These are phyloP conservation scores for Phytopythium kandeliae DNA, from an alignment of 352 stramenopile genomes.

Conservation along the genomic window DNA sequence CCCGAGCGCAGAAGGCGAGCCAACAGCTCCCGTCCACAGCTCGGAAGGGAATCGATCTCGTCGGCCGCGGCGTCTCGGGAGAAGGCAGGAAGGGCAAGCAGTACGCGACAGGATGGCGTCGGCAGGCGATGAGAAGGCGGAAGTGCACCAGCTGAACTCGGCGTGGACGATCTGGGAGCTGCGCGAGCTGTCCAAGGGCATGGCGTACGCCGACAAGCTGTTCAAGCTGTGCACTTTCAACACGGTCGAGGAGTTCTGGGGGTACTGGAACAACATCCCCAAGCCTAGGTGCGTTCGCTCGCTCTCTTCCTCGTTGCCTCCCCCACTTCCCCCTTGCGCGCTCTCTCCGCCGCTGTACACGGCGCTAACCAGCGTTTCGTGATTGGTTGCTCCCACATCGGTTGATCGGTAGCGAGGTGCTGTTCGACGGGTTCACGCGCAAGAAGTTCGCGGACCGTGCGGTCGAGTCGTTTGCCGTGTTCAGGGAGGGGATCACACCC, in stretches of 20 bases:
- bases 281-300: conserved; percentile 54
- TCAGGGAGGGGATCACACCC: conserved; percentile 87
- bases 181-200: conserved; percentile 61
- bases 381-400: too few species aligned
- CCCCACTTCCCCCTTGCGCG: too few species aligned
- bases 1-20: background rate
- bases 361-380: background rate
- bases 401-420: conserved; percentile 38
- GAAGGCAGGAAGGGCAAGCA: background rate
- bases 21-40: background rate
- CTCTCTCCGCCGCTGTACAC: too few species aligned
- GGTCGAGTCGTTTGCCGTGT: conserved; percentile 92
- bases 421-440: conserved; percentile 76
- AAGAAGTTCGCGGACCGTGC: conserved; percentile 91
- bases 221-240: conserved; percentile 85
- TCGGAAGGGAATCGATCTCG: background rate
- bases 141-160: conserved; percentile 69
- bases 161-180: conserved; percentile 87
- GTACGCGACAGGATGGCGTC: conserved; percentile 26
- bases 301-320: too few species aligned
- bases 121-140: conserved; percentile 34
- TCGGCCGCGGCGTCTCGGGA: background rate
- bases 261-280: conserved; percentile 90
- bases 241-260: conserved; percentile 88
- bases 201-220: conserved; percentile 83